These are phyloP conservation scores for Parathielavia hyrcaniae DNA, from an alignment of 495 filamentous ascomycete species.

Conservation along the genomic window DNA sequence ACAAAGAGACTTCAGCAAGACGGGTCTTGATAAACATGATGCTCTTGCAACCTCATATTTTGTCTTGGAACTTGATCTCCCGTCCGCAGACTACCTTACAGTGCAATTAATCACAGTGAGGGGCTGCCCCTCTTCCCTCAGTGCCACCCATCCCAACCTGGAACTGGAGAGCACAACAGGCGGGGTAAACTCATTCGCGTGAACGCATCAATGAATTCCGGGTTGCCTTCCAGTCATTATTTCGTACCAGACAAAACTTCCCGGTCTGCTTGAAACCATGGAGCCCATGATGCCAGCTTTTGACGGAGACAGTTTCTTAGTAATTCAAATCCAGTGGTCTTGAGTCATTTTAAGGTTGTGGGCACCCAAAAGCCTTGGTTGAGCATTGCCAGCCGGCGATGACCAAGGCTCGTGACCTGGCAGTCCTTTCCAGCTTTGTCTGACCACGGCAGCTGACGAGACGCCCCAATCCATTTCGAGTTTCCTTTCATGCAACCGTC, in stretches of 20 bases:
- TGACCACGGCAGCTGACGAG: background rate
- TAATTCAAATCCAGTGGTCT: too few relatives aligned
- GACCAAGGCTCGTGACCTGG: conserved; percentile 3
- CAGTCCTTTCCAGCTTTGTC: background rate
- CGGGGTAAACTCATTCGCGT: conserved; percentile 23
- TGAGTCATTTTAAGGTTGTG: conserved; percentile 6
- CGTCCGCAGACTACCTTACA: too few relatives aligned
- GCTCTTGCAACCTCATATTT: background rate
- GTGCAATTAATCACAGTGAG: too few relatives aligned
- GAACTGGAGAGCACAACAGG: conserved; percentile 24
- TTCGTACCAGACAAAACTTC: too few relatives aligned
- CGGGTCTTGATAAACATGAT: too few relatives aligned
- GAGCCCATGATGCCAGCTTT: too few relatives aligned
- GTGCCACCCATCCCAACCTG: background rate
- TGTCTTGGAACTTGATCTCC: background rate
- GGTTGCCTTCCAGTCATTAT: too few relatives aligned
- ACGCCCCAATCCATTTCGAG: background rate
- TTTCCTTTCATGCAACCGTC: too few relatives aligned
- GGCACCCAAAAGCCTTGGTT: background rate
- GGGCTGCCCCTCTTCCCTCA: conserved; percentile 8
- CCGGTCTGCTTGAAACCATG: too few relatives aligned
- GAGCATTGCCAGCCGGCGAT: background rate
- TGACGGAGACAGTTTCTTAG: too few relatives aligned
- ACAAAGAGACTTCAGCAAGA: too few relatives aligned
- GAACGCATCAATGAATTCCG: too few relatives aligned